Conservation (phyloP, 495 filamentous ascomycete genomes). For the Aspergillus ostianus region DNA sequence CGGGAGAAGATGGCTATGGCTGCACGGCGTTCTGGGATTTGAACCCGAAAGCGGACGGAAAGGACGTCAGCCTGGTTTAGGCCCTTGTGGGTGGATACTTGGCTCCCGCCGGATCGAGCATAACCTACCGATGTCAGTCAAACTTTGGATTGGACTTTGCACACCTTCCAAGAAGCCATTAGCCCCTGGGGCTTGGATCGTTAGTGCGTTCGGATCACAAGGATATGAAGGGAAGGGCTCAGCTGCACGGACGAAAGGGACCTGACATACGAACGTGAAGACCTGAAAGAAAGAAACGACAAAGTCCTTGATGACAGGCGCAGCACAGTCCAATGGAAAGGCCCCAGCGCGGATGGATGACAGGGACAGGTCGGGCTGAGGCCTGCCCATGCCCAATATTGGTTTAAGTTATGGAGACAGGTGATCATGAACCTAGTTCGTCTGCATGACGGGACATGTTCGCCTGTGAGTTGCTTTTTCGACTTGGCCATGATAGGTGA, state of each 20-base stretch:
- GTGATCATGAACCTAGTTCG: slow-evolving; percentile 23
- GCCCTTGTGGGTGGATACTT: background rate
- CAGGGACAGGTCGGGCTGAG: slow-evolving; percentile 16
- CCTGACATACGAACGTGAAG: slow-evolving; percentile 1
- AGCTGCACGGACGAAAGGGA: slow-evolving; percentile 11
- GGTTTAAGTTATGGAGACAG: slow-evolving; percentile 22
- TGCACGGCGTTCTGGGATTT: slow-evolving; percentile 5
- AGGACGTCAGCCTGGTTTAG: slow-evolving; percentile 15
- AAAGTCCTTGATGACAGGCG: background rate
- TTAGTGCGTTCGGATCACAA: slow-evolving; percentile 10
- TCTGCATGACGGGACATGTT: slow-evolving; percentile 21
- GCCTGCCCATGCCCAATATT: slow-evolving; percentile 18
- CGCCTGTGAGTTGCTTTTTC: slow-evolving; percentile 12
- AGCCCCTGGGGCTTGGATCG: background rate
- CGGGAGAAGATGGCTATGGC: slow-evolving; percentile 6
- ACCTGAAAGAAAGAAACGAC: background rate
- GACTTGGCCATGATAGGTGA: slow-evolving; percentile 12
- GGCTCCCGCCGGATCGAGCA: slow-evolving; percentile 2
- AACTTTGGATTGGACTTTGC: background rate
- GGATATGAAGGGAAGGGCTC: slow-evolving; percentile 9
- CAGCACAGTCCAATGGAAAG: slow-evolving; percentile 14
- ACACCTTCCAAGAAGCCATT: background rate
- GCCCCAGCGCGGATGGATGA: slow-evolving; percentile 1
- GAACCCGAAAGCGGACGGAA: background rate
- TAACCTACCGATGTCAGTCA: background rate